Conservation (phyloP, 768 basidiomycete species). For the Gautieria morchelliformis region DNA sequence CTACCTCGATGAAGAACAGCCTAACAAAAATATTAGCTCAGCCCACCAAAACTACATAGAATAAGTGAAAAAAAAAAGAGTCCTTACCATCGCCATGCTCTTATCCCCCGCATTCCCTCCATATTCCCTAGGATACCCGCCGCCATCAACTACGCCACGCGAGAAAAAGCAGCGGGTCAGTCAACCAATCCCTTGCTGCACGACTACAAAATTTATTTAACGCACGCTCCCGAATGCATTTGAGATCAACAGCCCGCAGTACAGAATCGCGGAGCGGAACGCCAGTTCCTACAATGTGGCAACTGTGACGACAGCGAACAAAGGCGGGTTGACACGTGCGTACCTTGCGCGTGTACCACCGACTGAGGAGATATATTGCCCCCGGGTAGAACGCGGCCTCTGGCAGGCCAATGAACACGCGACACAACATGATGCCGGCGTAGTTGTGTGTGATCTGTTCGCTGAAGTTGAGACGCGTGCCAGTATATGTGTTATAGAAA, state of each 20-base stretch:
- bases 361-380: conserved; percentile 27
- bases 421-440: conserved; percentile 43
- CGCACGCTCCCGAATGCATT: conserved; percentile 60
- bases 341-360: conserved; percentile 30
- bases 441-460: conserved; percentile 44
- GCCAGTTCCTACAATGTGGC: conserved; percentile 51
- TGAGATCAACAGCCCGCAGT: conserved; percentile 48
- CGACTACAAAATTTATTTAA: not conserved
- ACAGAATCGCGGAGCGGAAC: conserved; percentile 52
- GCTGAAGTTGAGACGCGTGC: not conserved
- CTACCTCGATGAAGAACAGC: conserved; percentile 64
- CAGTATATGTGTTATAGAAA: not conserved
- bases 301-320: conserved; percentile 31
- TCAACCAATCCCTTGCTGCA: not conserved
- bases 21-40: conserved; percentile 19
- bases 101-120: conserved; percentile 56
- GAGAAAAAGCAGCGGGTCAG: not conserved
- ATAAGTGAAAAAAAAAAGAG: not conserved
- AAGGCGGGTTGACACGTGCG: not conserved
- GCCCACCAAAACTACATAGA: not conserved
- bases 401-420: conserved; percentile 54
- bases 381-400: conserved; percentile 64
- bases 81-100: conserved; percentile 60
- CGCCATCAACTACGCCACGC: conserved; percentile 43
- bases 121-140: conserved; percentile 64